These are phyloP conservation scores for Acmispon strigosus DNA, from an alignment of 306 rosid species.

Conservation along the genomic window DNA sequence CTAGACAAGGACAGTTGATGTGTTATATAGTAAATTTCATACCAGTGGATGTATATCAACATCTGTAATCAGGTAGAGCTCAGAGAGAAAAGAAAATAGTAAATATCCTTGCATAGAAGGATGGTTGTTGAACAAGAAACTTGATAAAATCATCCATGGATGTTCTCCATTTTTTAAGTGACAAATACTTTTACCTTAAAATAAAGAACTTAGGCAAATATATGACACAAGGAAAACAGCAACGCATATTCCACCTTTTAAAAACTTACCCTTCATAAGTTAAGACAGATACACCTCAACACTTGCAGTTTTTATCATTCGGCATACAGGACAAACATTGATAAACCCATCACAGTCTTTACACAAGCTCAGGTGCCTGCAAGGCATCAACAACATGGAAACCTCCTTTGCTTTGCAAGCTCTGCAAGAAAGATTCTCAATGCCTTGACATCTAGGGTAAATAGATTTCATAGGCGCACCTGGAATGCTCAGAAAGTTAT, in stretches of 20 bases:
- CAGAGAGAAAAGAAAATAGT: not conserved
- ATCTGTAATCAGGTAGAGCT: not conserved
- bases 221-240: conserved; percentile 18
- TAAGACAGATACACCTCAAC: conserved; percentile 66
- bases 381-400: conserved; percentile 79
- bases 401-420: conserved; percentile 78
- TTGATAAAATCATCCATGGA: not conserved
- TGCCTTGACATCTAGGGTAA: conserved; percentile 30
- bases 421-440: conserved; percentile 48
- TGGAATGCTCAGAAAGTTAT: conserved; percentile 42
- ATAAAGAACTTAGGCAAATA: not conserved
- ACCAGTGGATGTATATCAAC: not conserved
- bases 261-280: conserved; percentile 20
- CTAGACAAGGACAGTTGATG: no score
- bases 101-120: not conserved
- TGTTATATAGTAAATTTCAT: no score
- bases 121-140: not conserved
- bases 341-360: conserved; percentile 69
- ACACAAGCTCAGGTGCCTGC: conserved; percentile 87
- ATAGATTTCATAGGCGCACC: conserved; percentile 24
- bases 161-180: not conserved
- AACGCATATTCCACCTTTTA: conserved; percentile 10
- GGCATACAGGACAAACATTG: conserved; percentile 76
- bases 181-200: conserved; percentile 10
- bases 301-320: conserved; percentile 62